Percentiles rank a stretch among this genome's conserved stretches.
Conservation (phyloP, 352 stramenopile genomes). For the Blastocystis sp. region DNA sequence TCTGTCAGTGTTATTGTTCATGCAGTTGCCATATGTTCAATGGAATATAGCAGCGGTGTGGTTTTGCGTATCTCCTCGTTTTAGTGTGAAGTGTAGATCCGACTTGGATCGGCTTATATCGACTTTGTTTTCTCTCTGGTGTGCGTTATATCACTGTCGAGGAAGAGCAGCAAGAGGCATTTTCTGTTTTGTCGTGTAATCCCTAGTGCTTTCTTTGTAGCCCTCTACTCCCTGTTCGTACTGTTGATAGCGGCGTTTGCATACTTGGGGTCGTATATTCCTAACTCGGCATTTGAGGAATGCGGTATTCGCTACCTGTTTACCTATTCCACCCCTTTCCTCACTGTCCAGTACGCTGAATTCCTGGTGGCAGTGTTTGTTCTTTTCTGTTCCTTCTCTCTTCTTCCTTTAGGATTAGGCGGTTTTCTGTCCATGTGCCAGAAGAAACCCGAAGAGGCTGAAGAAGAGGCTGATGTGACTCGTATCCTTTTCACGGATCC, state of each 20-base stretch:
- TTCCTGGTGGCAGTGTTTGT: background rate
- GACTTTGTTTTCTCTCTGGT: too few species aligned
- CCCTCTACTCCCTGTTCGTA: background rate
- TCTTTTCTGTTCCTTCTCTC: background rate
- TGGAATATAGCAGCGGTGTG: too few species aligned
- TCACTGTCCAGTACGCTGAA: background rate
- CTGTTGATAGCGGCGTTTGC: background rate
- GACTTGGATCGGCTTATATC: too few species aligned
- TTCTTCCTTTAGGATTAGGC: background rate
- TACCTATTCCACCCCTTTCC: background rate
- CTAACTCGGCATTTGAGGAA: background rate
- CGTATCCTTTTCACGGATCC: background rate
- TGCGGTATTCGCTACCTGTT: background rate
- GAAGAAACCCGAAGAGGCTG: background rate
- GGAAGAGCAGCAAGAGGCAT: background rate
- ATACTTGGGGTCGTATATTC: background rate
- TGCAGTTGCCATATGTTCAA: too few species aligned
- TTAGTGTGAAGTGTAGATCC: too few species aligned
- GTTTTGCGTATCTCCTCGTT: too few species aligned
- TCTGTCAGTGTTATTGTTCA: too few species aligned
- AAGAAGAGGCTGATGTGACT: background rate
- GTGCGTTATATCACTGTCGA: too few species aligned
- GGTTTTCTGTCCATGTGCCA: background rate
- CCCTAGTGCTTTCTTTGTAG: background rate
- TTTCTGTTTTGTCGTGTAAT: background rate